phyloP scores from a whole-genome alignment of 352 stramenopile species.

The Phytophthora palmivora region DNA sequence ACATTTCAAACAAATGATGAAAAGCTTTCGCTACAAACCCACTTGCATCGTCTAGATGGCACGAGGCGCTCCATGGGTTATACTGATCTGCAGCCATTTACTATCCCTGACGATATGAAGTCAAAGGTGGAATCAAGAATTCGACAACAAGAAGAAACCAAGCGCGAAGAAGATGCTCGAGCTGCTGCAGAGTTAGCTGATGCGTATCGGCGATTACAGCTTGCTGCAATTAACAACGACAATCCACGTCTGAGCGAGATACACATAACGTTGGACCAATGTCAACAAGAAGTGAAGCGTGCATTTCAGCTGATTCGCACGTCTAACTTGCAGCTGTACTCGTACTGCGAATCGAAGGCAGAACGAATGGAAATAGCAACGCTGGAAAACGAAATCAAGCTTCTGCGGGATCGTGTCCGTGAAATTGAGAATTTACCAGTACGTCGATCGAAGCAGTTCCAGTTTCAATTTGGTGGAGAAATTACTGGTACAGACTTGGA shows the following conservation, averaged over 20 bases:
- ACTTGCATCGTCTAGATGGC: conserved; percentile 42
- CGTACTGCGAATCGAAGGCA: conserved; percentile 68
- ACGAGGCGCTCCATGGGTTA: conserved; percentile 39
- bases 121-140: conserved; percentile 77
- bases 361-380: conserved; percentile 55
- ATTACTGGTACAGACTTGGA: background rate
- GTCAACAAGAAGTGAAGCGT: conserved; percentile 69
- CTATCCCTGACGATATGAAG: conserved; percentile 84
- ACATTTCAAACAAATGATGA: conserved; percentile 62
- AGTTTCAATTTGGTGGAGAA: conserved; percentile 22
- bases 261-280: conserved; percentile 65
- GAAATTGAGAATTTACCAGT: conserved; percentile 26
- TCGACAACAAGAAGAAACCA: conserved; percentile 57
- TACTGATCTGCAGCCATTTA: conserved; percentile 77
- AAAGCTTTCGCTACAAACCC: conserved; percentile 64
- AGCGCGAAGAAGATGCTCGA: conserved; percentile 52
- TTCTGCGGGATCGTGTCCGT: conserved; percentile 47
- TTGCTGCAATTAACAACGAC: conserved; percentile 44
- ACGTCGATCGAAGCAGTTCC: conserved; percentile 19
- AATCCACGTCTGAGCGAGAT: conserved; percentile 72
- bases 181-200: conserved; percentile 59
- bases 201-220: conserved; percentile 65
- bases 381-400: conserved; percentile 62
- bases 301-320: conserved; percentile 72
- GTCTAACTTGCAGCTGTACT: conserved; percentile 73